A percentile compares a stretch with the other conserved stretches of the same genome.
Conservation (phyloP, 2,329 filamentous ascomycete genomes). For the Aspergillus neoniger region DNA sequence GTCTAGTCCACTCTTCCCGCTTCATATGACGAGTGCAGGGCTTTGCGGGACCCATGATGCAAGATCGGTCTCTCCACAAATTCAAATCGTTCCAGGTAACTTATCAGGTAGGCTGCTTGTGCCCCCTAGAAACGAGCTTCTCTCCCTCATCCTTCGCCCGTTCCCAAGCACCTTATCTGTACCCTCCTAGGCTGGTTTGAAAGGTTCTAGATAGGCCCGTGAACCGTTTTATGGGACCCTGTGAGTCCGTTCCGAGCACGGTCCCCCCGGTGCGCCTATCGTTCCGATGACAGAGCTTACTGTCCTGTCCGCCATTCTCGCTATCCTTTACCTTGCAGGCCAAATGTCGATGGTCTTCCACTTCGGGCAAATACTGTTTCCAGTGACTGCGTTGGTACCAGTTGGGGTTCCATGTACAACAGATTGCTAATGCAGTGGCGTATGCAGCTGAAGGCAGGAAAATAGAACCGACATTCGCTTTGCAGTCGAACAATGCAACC, state of each 20-base stretch:
- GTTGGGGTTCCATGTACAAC: no score
- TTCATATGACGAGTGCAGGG: background rate
- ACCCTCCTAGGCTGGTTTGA: background rate
- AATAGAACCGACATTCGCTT: background rate
- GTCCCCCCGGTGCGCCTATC: background rate
- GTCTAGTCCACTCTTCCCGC: background rate
- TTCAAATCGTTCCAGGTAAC: background rate
- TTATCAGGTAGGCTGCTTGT: background rate
- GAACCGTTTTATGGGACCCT: constrained; percentile 8
- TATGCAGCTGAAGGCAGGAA: background rate
- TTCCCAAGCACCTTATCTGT: constrained; percentile 4
- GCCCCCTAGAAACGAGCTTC: background rate
- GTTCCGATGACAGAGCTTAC: background rate
- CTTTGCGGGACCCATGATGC: constrained; percentile 3
- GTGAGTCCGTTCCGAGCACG: background rate
- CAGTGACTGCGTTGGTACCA: background rate
- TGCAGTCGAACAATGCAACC: background rate
- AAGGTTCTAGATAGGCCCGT: constrained; percentile 5
- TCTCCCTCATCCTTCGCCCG: background rate
- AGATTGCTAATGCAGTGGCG: background rate
- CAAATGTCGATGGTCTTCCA: background rate
- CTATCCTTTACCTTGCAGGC: background rate
- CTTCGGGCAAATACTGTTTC: background rate
- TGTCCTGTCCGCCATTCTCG: background rate
- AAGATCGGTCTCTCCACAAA: constrained; percentile 7